These are phyloP conservation scores for Fusarium sp. DNA, from an alignment of 2,329 filamentous ascomycete genomes.

Conservation along the genomic window DNA sequence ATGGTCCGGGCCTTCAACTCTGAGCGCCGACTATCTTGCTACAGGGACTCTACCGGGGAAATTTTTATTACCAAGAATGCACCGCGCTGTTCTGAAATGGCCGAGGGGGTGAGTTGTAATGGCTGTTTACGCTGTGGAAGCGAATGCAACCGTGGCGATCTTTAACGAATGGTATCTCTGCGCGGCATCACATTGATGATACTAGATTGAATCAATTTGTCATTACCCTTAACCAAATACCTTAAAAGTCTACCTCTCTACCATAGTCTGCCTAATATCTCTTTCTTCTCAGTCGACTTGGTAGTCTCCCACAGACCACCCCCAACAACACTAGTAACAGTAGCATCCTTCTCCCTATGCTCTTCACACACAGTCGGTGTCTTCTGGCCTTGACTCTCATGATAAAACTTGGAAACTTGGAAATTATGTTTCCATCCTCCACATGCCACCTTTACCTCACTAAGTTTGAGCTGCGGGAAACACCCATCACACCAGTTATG, in stretches of 20 bases:
- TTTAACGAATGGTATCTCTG: not conserved
- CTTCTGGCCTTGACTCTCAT: constrained; percentile 46
- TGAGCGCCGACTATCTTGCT: not conserved
- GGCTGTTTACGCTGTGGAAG: not conserved
- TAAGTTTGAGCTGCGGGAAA: constrained; percentile 44
- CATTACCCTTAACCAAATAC: not conserved
- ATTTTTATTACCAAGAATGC: not conserved
- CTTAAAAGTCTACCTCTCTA: not conserved
- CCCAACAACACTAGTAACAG: not conserved
- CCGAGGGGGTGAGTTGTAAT: not conserved
- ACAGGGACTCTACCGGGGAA: not conserved
- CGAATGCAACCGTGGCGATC: not conserved
- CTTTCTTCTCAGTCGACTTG: not conserved
- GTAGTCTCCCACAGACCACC: constrained; percentile 6
- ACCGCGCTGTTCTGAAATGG: not conserved
- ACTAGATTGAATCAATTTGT: not conserved
- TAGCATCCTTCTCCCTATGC: constrained; percentile 11
- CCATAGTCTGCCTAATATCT: not conserved
- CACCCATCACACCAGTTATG: constrained; percentile 47
- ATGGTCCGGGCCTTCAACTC: not conserved
- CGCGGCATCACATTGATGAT: not conserved
- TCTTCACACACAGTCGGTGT: constrained; percentile 38
- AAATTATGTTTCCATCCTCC: constrained; percentile 44
- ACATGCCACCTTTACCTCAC: constrained; percentile 37
- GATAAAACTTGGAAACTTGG: constrained; percentile 46